Base-by-base conservation (phyloP, 768 basidiomycete genomes). In the Russula earlei region DNA sequence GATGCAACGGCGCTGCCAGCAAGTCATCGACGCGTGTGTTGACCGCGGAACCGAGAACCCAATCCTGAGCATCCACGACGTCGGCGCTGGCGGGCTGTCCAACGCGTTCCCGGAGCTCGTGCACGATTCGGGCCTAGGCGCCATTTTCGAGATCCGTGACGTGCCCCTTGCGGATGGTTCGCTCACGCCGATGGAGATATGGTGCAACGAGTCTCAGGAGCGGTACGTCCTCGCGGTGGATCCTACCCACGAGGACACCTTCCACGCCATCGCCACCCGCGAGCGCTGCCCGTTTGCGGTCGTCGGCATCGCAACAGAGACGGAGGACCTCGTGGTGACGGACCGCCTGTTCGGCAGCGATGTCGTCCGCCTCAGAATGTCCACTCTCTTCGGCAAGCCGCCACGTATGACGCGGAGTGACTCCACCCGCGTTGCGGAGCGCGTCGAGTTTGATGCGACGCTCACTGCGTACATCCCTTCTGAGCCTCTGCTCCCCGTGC, bases 161-260 rank as follows among this genome's bases (percentile, higher is more conserved):
- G 84, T 99, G 7, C 77, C 91, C 24, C 83, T 96, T 38, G 95
- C 91, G 27, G 96, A 98, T 68, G 77, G 79, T 22, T 86, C 87
- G 37, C 91, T 99, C 90, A 93, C 91, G 4, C 96, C 96, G 0
- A 97, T 99, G 95, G 95, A 98, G 72, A 97, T 98, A 48, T 99
- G 96, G 96, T 98, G 96, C 68, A 99, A 99, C 71, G 96, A 99
- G 71, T 87, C 85, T 61, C 96, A 98, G 73, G 96, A 98, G 66
- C 84, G 96, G 37, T 99, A 98, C 67, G 96, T 98, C 27, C 78
- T 98, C 29, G 96, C 96, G 9, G 79, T 99, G 57, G 80, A 81
- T 0, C 80, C 82, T 2, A 76, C 79, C 17, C 79, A 78, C 55
- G 73, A 83, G 20, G 69, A 71, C 2, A 69, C 72, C 5, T 98